Evolutionary conservation across 2,329 filamentous ascomycete genomes (phyloP), one percentile per base, ranked within the genome.

Genomic region (Fusarium cyanostomum): DNA sequence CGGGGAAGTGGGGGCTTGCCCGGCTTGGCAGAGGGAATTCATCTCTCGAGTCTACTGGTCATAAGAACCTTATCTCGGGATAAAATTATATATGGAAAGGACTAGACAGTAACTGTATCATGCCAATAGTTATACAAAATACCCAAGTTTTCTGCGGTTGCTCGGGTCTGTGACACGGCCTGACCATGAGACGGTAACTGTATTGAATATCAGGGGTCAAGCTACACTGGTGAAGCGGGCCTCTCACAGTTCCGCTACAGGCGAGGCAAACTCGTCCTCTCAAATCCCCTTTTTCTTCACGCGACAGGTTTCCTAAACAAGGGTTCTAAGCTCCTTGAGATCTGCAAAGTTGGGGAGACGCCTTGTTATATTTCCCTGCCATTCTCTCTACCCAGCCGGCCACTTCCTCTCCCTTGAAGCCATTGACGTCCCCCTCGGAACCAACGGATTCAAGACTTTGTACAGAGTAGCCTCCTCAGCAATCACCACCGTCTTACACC

Each of bases 1-100:
- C 59, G 51, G 56, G 51, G 51, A 59, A 59, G 44, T 41, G 39
- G 56, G 34, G 42, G 18, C 37, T 21, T 21, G 4, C 21, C 21
- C 21, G 21, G 21, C 21, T 21, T 21, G 21, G 21, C 21, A 21
- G 6, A 4, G 21, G 21, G 21, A 21, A 21, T 21, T 21, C 21
- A 21, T 21, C 21, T 21, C 21, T 21, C 6, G 21, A 21, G 21
- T 6, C 21, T 21, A 7, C 35, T 50, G 11, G 24, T 15, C 8
- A 34, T 7, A 34, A 34, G 7, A 34, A 34, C 5, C 31, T 34
- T n/a, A n/a, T n/a, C 7, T n/a, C n/a, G 31, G 6, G n/a, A 7
- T 13, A 31, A 31, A 31, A 13, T 31, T 11, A 13, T n/a, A 34
- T 7, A 34, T 34, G 13, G 31, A 34, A 34, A n/a, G 7, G 6